phyloP scores from a whole-genome alignment of 2,329 filamentous ascomycete genomes.

The Ampelomyces quisqualis region DNA sequence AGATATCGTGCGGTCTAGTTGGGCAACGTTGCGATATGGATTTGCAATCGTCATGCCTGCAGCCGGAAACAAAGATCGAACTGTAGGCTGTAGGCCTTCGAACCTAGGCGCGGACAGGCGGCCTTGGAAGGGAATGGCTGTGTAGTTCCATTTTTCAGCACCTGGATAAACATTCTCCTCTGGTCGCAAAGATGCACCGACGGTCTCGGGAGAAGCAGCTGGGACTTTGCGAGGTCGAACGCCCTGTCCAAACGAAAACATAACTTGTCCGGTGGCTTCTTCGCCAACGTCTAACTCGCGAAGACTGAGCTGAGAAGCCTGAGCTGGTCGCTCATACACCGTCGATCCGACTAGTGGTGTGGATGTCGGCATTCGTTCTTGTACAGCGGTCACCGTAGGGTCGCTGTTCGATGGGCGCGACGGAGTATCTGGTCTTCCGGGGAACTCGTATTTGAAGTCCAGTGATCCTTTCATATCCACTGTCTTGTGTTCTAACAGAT shows the following conservation, averaged over 20 bases:
- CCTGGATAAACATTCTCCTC: not conserved
- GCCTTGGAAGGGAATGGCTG: conserved; percentile 21
- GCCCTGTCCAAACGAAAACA: not conserved
- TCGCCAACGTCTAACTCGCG: conserved; percentile 26
- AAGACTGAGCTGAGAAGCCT: conserved; percentile 3
- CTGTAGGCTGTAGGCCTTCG: conserved; percentile 5
- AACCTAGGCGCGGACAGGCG: conserved; percentile 32
- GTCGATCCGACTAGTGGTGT: no score
- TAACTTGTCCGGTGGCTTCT: conserved; percentile 14
- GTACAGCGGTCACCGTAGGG: not conserved
- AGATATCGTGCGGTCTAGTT: no score
- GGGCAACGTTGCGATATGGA: no score
- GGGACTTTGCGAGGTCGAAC: not conserved
- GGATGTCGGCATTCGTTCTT: not conserved
- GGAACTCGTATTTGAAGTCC: conserved; percentile 33
- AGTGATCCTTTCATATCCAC: conserved; percentile 15
- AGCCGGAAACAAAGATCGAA: conserved; percentile 14
- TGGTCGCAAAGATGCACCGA: not conserved
- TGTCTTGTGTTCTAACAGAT: not conserved
- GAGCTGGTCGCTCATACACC: not conserved
- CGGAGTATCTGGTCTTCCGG: conserved; percentile 6
- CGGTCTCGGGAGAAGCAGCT: conserved; percentile 10
- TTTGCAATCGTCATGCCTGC: conserved; percentile 28
- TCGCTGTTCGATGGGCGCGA: not conserved
- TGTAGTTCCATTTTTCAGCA: not conserved